Evolutionary conservation across 257 asterid genomes (phyloP), one percentile per base, ranked within the genome.

Genomic region (Solanum boliviense): DNA sequence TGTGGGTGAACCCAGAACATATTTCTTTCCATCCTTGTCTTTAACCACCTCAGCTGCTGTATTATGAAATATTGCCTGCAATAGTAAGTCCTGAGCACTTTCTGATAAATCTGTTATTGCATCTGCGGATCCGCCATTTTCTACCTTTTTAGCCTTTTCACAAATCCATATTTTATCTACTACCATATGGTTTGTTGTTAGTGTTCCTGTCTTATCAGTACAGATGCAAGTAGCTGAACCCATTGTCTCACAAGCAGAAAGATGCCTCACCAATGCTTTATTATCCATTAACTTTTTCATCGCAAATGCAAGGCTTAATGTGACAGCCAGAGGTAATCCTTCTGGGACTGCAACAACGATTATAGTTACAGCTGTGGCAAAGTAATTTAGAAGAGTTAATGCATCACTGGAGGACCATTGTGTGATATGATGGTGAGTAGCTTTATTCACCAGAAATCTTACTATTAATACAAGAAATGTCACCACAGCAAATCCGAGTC

Each of bases 341-440:
- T 97, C 99, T 21, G 99, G 99, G 87, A 97, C 99, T 60, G 99
- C 99, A 88, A 97, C 99, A 41, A 97, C 99, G 8, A 97, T 96
- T 86, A 97, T 97, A 52, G 99, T 97, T 84, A 97, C 99, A 70
- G 99, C 98, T 79, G 98, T 97, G 31, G 99, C 99, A 39, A 97
- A 97, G 92, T 93, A 95, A 91, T 97, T 88, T 89, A 97, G 88
- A 89, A 97, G 98, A 46, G 87, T 89, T 89, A 93, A 85, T 35
- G 96, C 98, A 83, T 97, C 99, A 75, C 58, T 29, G 5, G 99
- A 97, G 71, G 93, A 90, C 99, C 99, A 97, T 62, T 16, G 68
- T 74, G 92, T 91, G 84, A 97, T 88, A 90, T 96, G 94, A 86
- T 91, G 90, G 27, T 83, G 89, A 88, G 89, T 62, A 72, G 94